Conservation (phyloP, 2,329 filamentous ascomycete species). For the Claviceps cyperi region DNA sequence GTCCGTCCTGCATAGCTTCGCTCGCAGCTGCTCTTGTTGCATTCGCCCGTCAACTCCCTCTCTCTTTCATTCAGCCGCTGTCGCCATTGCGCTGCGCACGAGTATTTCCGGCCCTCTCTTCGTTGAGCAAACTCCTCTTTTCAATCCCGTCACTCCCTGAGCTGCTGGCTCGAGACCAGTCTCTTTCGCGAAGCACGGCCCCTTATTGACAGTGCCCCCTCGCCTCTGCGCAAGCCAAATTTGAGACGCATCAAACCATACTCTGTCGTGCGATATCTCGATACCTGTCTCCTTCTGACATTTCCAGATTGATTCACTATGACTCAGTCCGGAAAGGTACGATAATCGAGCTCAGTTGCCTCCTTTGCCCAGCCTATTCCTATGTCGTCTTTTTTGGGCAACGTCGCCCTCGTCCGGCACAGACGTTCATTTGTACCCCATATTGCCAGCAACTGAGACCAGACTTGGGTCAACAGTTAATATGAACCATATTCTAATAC, state of each 20-base stretch:
- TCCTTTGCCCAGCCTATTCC: neutral
- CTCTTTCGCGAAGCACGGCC: conserved; percentile 1
- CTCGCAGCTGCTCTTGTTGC: conserved; percentile 1
- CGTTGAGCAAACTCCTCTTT: neutral
- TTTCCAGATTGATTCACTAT: conserved; percentile 12
- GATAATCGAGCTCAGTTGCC: neutral
- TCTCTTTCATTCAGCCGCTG: conserved; percentile 1
- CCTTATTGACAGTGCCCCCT: conserved; percentile 1
- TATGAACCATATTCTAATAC: neutral
- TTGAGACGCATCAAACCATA: conserved; percentile 1
- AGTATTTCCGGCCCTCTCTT: neutral
- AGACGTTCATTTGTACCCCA: neutral
- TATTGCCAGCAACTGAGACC: neutral
- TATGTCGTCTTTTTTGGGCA: neutral
- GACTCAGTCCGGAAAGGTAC: conserved; percentile 23
- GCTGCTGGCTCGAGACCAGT: neutral
- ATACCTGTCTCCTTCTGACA: neutral
- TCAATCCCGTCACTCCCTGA: neutral
- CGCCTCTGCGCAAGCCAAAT: conserved; percentile 9
- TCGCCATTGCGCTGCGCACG: neutral
- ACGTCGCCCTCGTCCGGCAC: neutral
- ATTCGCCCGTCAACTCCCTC: conserved; percentile 1
- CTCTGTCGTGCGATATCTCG: conserved; percentile 5
- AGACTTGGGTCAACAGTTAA: neutral
- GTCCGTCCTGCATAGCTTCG: conserved; percentile 3